Conservation (phyloP, 2,329 filamentous ascomycete species). For the Sclerotinia nivalis region DNA sequence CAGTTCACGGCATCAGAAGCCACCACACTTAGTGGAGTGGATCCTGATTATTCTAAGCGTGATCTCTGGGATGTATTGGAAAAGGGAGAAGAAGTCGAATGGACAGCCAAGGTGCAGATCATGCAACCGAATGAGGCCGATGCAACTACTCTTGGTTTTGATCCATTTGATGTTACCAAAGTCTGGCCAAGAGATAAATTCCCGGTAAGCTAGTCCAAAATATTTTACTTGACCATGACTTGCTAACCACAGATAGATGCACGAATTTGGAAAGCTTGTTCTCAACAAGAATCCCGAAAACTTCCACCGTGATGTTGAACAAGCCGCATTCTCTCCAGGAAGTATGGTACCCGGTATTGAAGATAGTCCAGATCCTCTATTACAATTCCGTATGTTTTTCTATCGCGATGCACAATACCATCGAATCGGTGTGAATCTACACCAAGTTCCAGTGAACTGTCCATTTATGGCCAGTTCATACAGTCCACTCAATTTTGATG, state of each 20-base stretch:
- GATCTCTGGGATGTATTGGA: constrained; percentile 56
- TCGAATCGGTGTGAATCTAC: constrained; percentile 58
- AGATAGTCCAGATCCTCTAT: constrained; percentile 66
- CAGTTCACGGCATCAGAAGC: constrained; percentile 53
- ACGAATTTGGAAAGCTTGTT: constrained; percentile 52
- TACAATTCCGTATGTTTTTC: constrained; percentile 68
- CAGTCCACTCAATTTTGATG: constrained; percentile 43
- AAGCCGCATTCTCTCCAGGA: constrained; percentile 65
- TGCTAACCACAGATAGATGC: constrained; percentile 12
- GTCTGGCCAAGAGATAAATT: constrained; percentile 51
- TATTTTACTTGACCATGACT: background rate
- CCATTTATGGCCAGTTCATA: constrained; percentile 33
- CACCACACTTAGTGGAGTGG: constrained; percentile 31
- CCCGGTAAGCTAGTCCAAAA: constrained; percentile 38
- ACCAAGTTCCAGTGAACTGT: constrained; percentile 52
- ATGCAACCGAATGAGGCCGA: constrained; percentile 49
- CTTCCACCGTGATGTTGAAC: constrained; percentile 67
- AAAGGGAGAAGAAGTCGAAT: constrained; percentile 53
- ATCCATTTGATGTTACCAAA: constrained; percentile 56
- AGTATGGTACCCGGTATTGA: constrained; percentile 66
- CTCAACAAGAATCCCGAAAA: constrained; percentile 49
- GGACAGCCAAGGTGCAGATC: constrained; percentile 55
- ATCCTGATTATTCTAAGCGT: constrained; percentile 52
- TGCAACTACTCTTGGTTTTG: constrained; percentile 52
- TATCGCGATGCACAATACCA: constrained; percentile 64